A percentile compares a stretch with the other conserved stretches of the same genome.
Evolutionary conservation across 306 rosid species (phyloP).

Genomic region (Albizia julibrissin): DNA sequence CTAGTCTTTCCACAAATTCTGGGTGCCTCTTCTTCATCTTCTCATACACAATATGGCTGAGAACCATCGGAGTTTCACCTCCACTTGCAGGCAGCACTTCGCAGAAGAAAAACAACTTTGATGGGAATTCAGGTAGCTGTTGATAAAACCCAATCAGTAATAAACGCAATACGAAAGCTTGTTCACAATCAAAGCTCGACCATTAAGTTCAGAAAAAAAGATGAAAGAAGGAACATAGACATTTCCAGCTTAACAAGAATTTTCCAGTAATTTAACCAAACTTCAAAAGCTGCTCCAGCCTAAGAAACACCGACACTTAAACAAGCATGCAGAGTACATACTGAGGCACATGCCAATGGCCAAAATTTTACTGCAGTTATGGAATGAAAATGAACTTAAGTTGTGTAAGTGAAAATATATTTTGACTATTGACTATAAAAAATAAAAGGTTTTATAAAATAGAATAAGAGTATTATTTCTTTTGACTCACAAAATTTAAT

Average conservation of each 20-base stretch:
- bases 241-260: neutral
- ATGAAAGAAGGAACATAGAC: neutral
- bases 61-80: constrained; percentile 91
- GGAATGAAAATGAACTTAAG: no score
- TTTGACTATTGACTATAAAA: no score
- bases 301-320: neutral
- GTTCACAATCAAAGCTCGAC: neutral
- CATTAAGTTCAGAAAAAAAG: no score
- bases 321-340: neutral
- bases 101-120: constrained; percentile 81
- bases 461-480: no score
- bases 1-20: constrained; percentile 68
- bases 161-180: neutral
- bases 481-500: no score
- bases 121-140: constrained; percentile 75
- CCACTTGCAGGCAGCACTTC: constrained; percentile 76
- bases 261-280: neutral
- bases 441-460: no score
- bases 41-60: constrained; percentile 72
- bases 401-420: no score
- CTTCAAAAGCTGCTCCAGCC: neutral
- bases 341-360: no score
- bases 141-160: constrained; percentile 18
- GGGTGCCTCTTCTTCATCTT: constrained; percentile 73
- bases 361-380: no score